Base-by-base conservation (phyloP, 345 rosid species). In the Moringa oleifera region DNA sequence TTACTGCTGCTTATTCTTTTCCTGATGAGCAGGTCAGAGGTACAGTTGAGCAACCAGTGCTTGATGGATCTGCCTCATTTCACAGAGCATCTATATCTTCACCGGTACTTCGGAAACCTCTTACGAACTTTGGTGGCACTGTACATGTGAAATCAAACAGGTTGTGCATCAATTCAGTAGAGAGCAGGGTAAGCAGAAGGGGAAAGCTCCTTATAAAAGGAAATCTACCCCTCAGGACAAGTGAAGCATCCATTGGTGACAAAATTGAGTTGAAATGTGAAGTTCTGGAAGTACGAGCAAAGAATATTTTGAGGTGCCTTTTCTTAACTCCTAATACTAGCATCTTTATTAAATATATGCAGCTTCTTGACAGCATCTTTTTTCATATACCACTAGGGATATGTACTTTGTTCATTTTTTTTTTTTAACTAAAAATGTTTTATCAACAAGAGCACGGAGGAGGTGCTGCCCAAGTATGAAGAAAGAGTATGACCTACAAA, bases 191-290 rank as follows among this genome's bases (percentile, higher is more conserved):
- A 51, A 81, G 95, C 75, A 81, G 98, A 82, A 83, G 76, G 76
- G 98, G 97, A 55, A 93, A 93, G 79, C 82, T 93, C 61, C 73
- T 86, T 69, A 75, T 93, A 18, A 88, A 83, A 75, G 97, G 98
- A 59, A 88, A 88, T 72, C 76, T 93, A 51, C 97, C 98, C 53
- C 89, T 93, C 46, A 75, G 88, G 80, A 82, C 84, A 71, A 86
- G 75, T 71, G 98, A 93, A 77, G 86, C 85, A 70, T 82, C 80
- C 4, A 53, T 73, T 56, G 87, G 75, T 51, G 97, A 94, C 82
- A 85, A 80, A 72, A 85, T 94, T 53, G 90, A 86, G 73, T 83
- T 94, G 81, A 94, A 94, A 82, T 94, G 99, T 79, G 99, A 94
- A 81, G 85, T 70, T 68, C 70, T 94, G 58, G 99, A 94, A 90